Conservation (phyloP, 495 filamentous ascomycete species). For the Peziza echinospora region DNA sequence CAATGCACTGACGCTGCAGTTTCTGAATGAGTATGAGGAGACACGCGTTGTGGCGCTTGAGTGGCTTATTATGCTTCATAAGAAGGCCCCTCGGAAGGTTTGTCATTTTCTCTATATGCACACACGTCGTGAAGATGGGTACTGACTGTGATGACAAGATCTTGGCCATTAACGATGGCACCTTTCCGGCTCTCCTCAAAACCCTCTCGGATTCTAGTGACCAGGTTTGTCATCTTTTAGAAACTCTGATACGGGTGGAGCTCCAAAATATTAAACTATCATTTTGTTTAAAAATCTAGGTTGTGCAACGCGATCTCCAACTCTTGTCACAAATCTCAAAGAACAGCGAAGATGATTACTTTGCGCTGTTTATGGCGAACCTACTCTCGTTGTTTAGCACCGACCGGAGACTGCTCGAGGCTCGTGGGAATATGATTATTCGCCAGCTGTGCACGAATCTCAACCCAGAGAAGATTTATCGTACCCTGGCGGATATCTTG, state of each 20-base stretch:
- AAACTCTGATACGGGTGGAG: too few relatives aligned
- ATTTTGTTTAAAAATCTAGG: constrained; percentile 23
- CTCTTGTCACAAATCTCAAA: constrained; percentile 87
- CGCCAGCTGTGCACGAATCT: constrained; percentile 82
- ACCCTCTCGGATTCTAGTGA: constrained; percentile 91
- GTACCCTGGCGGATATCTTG: constrained; percentile 85
- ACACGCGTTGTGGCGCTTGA: constrained; percentile 81
- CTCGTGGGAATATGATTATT: constrained; percentile 86
- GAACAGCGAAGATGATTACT: constrained; percentile 93
- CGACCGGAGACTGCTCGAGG: constrained; percentile 74
- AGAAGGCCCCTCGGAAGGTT: constrained; percentile 81
- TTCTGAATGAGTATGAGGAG: constrained; percentile 89
- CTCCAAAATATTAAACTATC: too few relatives aligned
- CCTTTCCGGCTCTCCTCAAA: constrained; percentile 87
- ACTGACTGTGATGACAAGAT: constrained; percentile 9
- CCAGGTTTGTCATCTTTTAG: constrained; percentile 25
- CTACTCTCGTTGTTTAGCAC: constrained; percentile 87
- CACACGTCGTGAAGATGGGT: not conserved
- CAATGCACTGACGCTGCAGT: constrained; percentile 77
- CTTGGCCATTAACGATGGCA: constrained; percentile 88
- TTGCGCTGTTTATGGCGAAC: constrained; percentile 95
- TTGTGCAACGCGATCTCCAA: constrained; percentile 87
- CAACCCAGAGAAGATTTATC: constrained; percentile 86
- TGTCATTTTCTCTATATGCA: not conserved
- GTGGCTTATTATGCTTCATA: constrained; percentile 94